Evolutionary conservation across 306 rosid species (phyloP).

Genomic region (Prunus fruticosa): DNA sequence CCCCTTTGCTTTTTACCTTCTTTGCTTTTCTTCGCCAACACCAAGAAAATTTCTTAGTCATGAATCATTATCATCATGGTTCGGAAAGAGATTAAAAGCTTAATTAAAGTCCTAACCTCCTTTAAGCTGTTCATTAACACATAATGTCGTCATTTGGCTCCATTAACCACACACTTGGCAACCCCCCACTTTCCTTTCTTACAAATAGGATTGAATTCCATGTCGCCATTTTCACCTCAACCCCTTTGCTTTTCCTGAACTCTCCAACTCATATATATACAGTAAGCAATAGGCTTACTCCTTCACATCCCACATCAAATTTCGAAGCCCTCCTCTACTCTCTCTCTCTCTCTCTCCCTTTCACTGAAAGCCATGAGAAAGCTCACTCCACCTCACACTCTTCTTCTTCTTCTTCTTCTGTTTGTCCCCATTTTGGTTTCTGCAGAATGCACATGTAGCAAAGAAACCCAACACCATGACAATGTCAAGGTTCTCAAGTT

Average conservation of each 20-base stretch:
- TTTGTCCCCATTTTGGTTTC: slow-evolving; percentile 27
- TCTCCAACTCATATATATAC: slow-evolving; percentile 14
- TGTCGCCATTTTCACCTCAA: slow-evolving; percentile 20
- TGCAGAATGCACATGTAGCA: slow-evolving; percentile 29
- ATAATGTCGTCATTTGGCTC: slow-evolving; percentile 17
- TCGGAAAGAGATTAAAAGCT: not conserved
- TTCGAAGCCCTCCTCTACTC: not conserved
- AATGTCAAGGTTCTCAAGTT: slow-evolving; percentile 37
- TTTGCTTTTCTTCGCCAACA: not conserved
- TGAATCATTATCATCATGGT: not conserved
- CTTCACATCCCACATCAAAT: slow-evolving; percentile 2
- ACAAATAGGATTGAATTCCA: slow-evolving; percentile 5
- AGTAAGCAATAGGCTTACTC: not conserved
- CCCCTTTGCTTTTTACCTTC: no score
- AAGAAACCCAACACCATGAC: slow-evolving; percentile 15
- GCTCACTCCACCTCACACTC: not conserved
- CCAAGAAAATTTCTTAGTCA: not conserved
- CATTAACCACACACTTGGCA: not conserved
- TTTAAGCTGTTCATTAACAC: slow-evolving; percentile 6
- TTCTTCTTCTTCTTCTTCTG: slow-evolving; percentile 23
- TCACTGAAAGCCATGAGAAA: slow-evolving; percentile 11
- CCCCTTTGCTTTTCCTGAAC: not conserved
- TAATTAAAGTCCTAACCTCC: slow-evolving; percentile 7
- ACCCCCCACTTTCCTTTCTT: not conserved
- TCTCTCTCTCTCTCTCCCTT: not conserved